Evolutionary conservation across 192 early-diverging fungal species (phyloP).

Genomic region (Allomyces macrogynus): DNA sequence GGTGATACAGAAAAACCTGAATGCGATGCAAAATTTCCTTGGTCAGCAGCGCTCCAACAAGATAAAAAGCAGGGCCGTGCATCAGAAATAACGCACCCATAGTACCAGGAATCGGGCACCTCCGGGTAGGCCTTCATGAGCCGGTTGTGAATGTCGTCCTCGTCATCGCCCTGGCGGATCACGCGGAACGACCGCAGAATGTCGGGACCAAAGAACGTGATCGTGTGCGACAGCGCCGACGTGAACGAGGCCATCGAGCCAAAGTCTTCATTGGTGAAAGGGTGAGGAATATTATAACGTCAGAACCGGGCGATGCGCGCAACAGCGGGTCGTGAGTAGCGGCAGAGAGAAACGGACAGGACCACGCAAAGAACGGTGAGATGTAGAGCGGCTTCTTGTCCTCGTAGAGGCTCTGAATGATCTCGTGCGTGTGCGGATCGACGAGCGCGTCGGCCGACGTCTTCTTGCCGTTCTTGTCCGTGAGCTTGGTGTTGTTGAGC

Average conservation of each 20-base stretch:
- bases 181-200: constrained; percentile 23
- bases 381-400: constrained; percentile 24
- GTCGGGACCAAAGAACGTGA: constrained; percentile 34
- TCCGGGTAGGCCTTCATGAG: constrained; percentile 54
- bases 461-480: constrained; percentile 11
- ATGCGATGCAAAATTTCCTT: constrained; percentile 10
- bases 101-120: constrained; percentile 43
- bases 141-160: constrained; percentile 41
- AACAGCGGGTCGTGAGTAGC: background rate
- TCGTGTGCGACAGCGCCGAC: constrained; percentile 30
- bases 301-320: too few relatives aligned
- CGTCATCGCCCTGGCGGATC: constrained; percentile 12
- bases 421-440: constrained; percentile 8
- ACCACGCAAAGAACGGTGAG: constrained; percentile 24
- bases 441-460: constrained; percentile 5
- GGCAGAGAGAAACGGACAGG: constrained; percentile 4
- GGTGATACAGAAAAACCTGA: too few relatives aligned
- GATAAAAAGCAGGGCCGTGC: constrained; percentile 8
- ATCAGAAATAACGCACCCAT: background rate
- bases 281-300: too few relatives aligned
- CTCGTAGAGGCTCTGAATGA: constrained; percentile 20
- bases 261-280: constrained; percentile 5
- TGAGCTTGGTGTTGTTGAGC: constrained; percentile 15
- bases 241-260: constrained; percentile 32
- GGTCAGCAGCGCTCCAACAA: constrained; percentile 16